A percentile compares a stretch with the other conserved stretches of the same genome.
Evolutionary conservation across 441 rosid genomes (phyloP).

Genomic region (Populus hybrid): DNA sequence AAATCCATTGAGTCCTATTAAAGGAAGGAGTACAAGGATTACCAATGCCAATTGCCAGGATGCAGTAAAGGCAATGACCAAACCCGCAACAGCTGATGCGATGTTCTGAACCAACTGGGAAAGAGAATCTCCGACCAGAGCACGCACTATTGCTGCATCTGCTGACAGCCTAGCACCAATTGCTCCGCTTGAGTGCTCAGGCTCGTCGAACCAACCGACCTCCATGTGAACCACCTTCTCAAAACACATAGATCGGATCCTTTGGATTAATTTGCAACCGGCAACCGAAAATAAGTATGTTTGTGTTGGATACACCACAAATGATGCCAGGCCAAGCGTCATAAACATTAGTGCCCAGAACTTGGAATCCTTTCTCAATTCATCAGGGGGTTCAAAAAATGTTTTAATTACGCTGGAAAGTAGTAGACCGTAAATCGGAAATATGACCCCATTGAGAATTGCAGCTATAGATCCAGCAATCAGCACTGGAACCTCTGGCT

Average conservation of each 20-base stretch:
- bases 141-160: conserved; percentile 64
- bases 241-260: conserved; percentile 64
- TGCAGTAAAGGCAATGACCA: conserved; percentile 68
- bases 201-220: conserved; percentile 74
- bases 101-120: conserved; percentile 56
- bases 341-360: conserved; percentile 63
- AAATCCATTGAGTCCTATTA: conserved; percentile 51
- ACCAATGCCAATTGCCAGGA: conserved; percentile 66
- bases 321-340: conserved; percentile 44
- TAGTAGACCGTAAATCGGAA: conserved; percentile 58
- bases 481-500: conserved; percentile 62
- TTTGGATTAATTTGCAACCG: conserved; percentile 53
- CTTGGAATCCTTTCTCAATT: conserved; percentile 51
- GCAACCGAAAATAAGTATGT: conserved; percentile 64
- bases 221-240: conserved; percentile 82
- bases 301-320: conserved; percentile 43
- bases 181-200: conserved; percentile 70
- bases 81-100: conserved; percentile 49
- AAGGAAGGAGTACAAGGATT: conserved; percentile 54
- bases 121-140: conserved; percentile 67
- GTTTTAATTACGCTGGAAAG: conserved; percentile 51
- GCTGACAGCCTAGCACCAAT: conserved; percentile 81
- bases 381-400: conserved; percentile 47
- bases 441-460: conserved; percentile 39
- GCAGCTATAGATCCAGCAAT: conserved; percentile 55